phyloP scores from a whole-genome alignment of 176 grass and related monocot species.

The Aegilops speltoides region DNA sequence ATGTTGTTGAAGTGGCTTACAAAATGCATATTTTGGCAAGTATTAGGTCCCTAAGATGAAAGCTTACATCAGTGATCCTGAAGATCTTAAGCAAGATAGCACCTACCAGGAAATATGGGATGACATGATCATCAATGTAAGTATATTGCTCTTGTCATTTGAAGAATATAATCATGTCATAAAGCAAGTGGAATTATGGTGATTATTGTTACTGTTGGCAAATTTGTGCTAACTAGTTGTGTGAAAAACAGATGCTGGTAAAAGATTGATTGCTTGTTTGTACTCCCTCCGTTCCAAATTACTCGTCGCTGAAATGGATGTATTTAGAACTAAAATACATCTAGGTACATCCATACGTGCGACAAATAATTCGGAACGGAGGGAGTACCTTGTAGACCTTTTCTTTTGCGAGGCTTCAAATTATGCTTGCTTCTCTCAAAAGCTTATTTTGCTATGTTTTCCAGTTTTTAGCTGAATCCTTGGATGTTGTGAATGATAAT shows the following conservation, averaged over 20 bases:
- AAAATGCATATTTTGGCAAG: slow-evolving; percentile 82
- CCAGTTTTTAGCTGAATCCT: slow-evolving; percentile 92
- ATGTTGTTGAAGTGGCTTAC: slow-evolving; percentile 49
- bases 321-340: no score
- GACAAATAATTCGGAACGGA: no score
- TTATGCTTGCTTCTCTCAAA: slow-evolving; percentile 29
- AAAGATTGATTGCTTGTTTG: slow-evolving; percentile 3
- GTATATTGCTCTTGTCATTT: slow-evolving; percentile 43
- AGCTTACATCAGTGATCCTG: slow-evolving; percentile 95
- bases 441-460: slow-evolving; percentile 40
- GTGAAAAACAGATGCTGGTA: slow-evolving; percentile 14
- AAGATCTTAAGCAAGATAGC: slow-evolving; percentile 89
- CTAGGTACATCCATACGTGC: no score
- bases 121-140: slow-evolving; percentile 97
- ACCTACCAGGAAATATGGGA: slow-evolving; percentile 98
- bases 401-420: slow-evolving; percentile 12
- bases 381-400: background rate
- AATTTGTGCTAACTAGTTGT: slow-evolving; percentile 1
- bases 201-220: background rate
- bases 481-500: slow-evolving; percentile 88
- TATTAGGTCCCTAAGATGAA: slow-evolving; percentile 99
- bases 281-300: no score
- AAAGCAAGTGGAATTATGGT: slow-evolving; percentile 17
- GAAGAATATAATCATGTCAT: slow-evolving; percentile 20
- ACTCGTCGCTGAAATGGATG: no score